Evolutionary conservation across 2,329 filamentous ascomycete genomes (phyloP).

Genomic region (Penicillium sp.): DNA sequence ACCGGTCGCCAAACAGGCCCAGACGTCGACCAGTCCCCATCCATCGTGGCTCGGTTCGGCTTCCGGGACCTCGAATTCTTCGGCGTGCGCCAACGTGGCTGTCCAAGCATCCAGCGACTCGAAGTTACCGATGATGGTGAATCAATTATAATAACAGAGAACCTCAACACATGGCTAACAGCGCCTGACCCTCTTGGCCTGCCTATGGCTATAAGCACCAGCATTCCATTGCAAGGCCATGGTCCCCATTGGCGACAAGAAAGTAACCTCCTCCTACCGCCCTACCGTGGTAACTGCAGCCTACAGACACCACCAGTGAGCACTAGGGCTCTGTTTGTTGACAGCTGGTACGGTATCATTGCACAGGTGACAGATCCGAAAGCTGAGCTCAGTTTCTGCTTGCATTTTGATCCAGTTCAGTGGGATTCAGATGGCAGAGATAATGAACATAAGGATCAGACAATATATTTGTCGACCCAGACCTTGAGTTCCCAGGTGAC

Average conservation of each 20-base stretch:
- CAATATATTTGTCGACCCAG: conserved; percentile 31
- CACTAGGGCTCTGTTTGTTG: neutral
- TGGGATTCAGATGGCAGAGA: conserved; percentile 11
- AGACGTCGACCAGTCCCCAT: conserved; percentile 40
- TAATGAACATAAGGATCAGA: conserved; percentile 14
- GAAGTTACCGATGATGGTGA: conserved; percentile 50
- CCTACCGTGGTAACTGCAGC: conserved; percentile 43
- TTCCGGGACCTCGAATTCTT: conserved; percentile 56
- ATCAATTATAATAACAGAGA: conserved; percentile 57
- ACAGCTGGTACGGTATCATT: conserved; percentile 38
- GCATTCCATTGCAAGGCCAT: conserved; percentile 53
- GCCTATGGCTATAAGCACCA: conserved; percentile 39
- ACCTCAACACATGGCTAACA: conserved; percentile 52
- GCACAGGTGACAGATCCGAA: conserved; percentile 35
- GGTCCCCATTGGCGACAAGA: conserved; percentile 55
- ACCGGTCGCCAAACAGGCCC: conserved; percentile 35
- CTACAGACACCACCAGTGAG: conserved; percentile 32
- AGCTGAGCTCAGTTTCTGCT: conserved; percentile 35
- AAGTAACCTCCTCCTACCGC: conserved; percentile 47
- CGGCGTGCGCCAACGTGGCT: conserved; percentile 54
- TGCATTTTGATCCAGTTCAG: conserved; percentile 32
- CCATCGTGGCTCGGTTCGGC: conserved; percentile 51
- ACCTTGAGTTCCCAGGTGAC: conserved; percentile 24
- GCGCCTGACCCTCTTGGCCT: conserved; percentile 30
- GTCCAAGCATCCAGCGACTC: conserved; percentile 52